A percentile compares a stretch with the other conserved stretches of the same genome.
Evolutionary conservation across 345 rosid species (phyloP).

Genomic region (Nephelium lappaceum): DNA sequence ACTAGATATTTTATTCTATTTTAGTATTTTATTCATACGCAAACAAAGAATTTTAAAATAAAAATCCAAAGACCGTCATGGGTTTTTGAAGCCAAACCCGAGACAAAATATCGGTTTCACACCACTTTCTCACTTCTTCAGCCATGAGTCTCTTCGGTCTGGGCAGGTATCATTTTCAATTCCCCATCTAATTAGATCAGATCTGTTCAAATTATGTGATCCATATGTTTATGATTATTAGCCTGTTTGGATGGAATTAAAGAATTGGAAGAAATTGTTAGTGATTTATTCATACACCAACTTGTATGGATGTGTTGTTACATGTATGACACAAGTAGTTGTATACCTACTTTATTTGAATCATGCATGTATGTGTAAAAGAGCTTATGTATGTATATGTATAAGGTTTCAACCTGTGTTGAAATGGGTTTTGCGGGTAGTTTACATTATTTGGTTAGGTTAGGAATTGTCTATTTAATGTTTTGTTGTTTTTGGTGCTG

Average conservation of each 20-base stretch:
- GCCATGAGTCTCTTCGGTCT: constrained; percentile 80
- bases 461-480: background rate
- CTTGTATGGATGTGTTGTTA: background rate
- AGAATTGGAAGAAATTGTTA: background rate
- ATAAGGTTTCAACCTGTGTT: no score
- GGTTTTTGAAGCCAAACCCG: background rate
- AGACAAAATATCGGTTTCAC: constrained; percentile 1
- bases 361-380: background rate
- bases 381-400: background rate
- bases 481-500: background rate
- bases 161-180: constrained; percentile 48
- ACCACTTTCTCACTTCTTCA: constrained; percentile 13
- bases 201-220: constrained; percentile 4
- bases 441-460: background rate
- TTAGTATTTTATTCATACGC: background rate
- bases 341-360: background rate
- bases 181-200: constrained; percentile 4
- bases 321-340: background rate
- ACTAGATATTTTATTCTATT: no score
- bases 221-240: background rate
- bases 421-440: background rate
- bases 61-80: background rate
- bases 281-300: background rate
- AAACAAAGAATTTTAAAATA: background rate
- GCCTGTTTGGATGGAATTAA: background rate